Percentiles rank a stretch among this genome's conserved stretches.
These are phyloP conservation scores for Ophidiomyces ophidiicola DNA, from an alignment of 2,329 filamentous ascomycete genomes.

Conservation along the genomic window DNA sequence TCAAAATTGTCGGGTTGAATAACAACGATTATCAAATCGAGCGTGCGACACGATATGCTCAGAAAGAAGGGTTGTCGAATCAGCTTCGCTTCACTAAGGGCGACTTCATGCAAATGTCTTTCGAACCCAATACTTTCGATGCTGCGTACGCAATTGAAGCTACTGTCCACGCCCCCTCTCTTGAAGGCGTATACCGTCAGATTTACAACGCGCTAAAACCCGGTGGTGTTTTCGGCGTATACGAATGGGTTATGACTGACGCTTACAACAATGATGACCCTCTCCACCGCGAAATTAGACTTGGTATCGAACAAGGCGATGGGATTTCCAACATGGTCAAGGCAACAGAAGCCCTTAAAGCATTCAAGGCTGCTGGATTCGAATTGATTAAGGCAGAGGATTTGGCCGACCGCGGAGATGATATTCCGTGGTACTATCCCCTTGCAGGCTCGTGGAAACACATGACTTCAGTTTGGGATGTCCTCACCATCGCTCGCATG, in stretches of 20 bases:
- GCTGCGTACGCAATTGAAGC: conserved; percentile 96
- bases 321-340: conserved; percentile 97
- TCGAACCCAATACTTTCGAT: conserved; percentile 83
- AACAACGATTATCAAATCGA: conserved; percentile 99
- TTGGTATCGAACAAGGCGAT: conserved; percentile 89
- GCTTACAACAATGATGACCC: conserved; percentile 81
- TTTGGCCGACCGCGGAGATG: conserved; percentile 62
- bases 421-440: conserved; percentile 87
- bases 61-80: conserved; percentile 64
- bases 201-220: conserved; percentile 94
- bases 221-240: conserved; percentile 88
- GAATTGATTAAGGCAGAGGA: conserved; percentile 75
- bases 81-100: conserved; percentile 85
- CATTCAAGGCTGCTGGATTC: conserved; percentile 81
- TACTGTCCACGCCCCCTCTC: conserved; percentile 81
- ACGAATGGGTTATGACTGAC: conserved; percentile 99
- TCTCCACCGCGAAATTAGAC: conserved; percentile 75
- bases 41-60: conserved; percentile 73
- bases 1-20: conserved; percentile 83
- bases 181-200: conserved; percentile 85
- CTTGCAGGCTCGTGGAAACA: conserved; percentile 74
- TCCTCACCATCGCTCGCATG: conserved; percentile 77
- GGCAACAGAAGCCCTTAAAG: conserved; percentile 64
- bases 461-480: conserved; percentile 64
- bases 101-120: conserved; percentile 98